Percentiles rank a stretch among this genome's conserved stretches.
Evolutionary conservation across 768 basidiomycete genomes (phyloP).

Genomic region (Mycena latifolia): DNA sequence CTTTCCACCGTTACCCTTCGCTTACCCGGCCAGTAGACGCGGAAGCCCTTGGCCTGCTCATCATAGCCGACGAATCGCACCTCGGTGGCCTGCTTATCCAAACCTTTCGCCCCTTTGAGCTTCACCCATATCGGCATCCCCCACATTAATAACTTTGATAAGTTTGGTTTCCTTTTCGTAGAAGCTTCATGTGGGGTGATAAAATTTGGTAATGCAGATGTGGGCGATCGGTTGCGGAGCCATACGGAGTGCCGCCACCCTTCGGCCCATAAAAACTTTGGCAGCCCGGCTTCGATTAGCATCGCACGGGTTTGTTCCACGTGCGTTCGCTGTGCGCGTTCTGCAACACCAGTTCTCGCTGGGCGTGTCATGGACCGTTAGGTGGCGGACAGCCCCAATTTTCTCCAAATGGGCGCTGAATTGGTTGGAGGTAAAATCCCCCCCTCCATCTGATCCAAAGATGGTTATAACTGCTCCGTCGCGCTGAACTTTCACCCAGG

Average conservation of each 20-base stretch:
- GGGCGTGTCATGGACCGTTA: constrained; percentile 29
- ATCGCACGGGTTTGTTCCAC: constrained; percentile 35
- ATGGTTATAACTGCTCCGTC: too few relatives aligned
- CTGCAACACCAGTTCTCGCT: constrained; percentile 31
- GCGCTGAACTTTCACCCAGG: not conserved
- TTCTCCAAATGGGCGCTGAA: constrained; percentile 27
- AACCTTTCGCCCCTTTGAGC: too few relatives aligned
- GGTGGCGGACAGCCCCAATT: constrained; percentile 33
- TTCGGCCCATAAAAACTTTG: not conserved
- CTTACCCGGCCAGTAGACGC: constrained; percentile 45
- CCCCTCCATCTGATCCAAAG: too few relatives aligned
- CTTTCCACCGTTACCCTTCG: constrained; percentile 40
- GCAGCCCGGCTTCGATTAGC: not conserved
- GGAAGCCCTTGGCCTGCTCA: constrained; percentile 37
- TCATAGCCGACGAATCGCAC: constrained; percentile 41
- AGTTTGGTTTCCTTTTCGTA: not conserved
- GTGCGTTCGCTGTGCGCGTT: constrained; percentile 30
- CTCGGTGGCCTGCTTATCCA: constrained; percentile 11
- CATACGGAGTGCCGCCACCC: constrained; percentile 19
- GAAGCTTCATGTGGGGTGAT: not conserved
- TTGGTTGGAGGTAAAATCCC: constrained; percentile 1
- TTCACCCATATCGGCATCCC: too few relatives aligned
- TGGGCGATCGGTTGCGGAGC: constrained; percentile 21
- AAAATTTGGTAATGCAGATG: not conserved
- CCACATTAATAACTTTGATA: too few relatives aligned